These are phyloP conservation scores for Ceratocystis huliohia DNA, from an alignment of 2,329 filamentous ascomycete genomes.

Conservation along the genomic window DNA sequence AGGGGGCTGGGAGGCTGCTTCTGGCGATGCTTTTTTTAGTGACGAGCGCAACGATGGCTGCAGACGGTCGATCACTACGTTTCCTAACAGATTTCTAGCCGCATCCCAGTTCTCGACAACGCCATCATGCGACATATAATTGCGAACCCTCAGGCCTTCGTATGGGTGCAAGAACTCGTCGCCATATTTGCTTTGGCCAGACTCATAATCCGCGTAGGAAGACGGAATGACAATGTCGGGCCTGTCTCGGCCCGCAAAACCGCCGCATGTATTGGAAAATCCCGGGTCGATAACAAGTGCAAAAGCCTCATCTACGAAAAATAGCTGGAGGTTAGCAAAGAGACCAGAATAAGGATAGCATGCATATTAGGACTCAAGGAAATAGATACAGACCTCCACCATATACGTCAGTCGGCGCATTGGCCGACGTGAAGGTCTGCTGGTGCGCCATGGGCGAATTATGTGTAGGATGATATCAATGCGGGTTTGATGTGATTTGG, in stretches of 20 bases:
- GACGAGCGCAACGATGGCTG: conserved; percentile 61
- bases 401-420: conserved; percentile 46
- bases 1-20: conserved; percentile 51
- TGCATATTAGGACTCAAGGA: conserved; percentile 7
- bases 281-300: conserved; percentile 94
- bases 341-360: background rate
- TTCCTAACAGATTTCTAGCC: conserved; percentile 80
- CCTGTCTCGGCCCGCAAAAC: conserved; percentile 94
- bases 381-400: conserved; percentile 40
- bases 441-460: conserved; percentile 40
- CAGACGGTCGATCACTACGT: conserved; percentile 76
- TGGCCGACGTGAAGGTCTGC: conserved; percentile 21
- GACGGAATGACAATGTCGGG: conserved; percentile 89
- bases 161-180: conserved; percentile 79
- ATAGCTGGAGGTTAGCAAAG: conserved; percentile 9
- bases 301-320: conserved; percentile 75
- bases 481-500: background rate
- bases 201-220: conserved; percentile 58
- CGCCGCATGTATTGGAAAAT: conserved; percentile 79
- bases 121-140: conserved; percentile 81
- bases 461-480: background rate
- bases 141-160: conserved; percentile 67
- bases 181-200: conserved; percentile 57
- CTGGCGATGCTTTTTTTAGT: conserved; percentile 40
- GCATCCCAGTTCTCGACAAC: conserved; percentile 95